These are phyloP conservation scores for Eragrostis nindensis DNA, from an alignment of 176 grass and related monocot species.

Conservation along the genomic window DNA sequence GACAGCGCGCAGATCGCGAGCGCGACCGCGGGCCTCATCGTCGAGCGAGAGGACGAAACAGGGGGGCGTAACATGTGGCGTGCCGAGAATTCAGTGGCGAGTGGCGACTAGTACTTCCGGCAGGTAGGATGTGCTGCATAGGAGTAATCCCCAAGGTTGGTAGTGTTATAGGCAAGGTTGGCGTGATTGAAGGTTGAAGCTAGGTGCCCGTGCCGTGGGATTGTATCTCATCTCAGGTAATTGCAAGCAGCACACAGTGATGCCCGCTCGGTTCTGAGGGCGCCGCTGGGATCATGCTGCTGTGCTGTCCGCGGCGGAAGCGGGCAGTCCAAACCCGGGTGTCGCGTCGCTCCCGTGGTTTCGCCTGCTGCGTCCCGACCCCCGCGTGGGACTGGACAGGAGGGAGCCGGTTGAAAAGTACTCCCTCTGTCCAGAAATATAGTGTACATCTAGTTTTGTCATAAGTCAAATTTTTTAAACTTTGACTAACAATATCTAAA, in stretches of 20 bases:
- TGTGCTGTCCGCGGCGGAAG: neutral
- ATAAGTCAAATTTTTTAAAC: too few relatives aligned
- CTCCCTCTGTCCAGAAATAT: too few relatives aligned
- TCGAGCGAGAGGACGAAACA: neutral
- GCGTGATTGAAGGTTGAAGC: neutral
- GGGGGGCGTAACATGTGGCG: neutral
- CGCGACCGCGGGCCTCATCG: neutral
- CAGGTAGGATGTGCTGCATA: neutral
- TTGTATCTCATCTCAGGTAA: neutral
- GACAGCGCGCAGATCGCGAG: slow-evolving; percentile 21
- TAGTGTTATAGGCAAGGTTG: neutral
- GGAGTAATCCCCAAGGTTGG: neutral
- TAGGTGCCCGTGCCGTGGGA: neutral
- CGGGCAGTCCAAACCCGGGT: neutral
- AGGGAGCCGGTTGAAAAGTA: neutral
- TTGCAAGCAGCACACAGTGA: neutral
- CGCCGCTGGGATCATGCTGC: neutral
- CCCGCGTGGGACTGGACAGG: neutral
- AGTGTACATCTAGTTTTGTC: too few relatives aligned
- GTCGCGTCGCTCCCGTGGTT: neutral
- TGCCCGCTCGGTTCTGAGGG: neutral
- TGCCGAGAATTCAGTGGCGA: neutral
- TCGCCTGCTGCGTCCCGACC: neutral
- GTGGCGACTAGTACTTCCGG: neutral
- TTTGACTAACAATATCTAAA: too few relatives aligned